These are phyloP conservation scores for Sarocladiaceae sp. DNA, from an alignment of 2,329 filamentous ascomycete genomes.

Conservation along the genomic window DNA sequence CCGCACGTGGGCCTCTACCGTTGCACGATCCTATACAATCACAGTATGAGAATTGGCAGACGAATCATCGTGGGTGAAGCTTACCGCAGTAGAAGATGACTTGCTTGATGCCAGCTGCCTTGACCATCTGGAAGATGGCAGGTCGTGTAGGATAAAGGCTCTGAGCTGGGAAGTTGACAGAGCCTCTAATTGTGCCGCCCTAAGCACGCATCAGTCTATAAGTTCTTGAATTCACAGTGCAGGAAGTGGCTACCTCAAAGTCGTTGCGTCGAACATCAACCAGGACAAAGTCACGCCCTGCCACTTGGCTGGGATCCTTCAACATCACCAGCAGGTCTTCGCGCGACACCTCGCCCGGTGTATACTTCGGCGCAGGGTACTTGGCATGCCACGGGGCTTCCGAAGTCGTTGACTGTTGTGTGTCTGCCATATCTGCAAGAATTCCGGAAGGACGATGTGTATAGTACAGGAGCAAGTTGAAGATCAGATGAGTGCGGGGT, in stretches of 20 bases:
- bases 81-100: slow-evolving; percentile 47
- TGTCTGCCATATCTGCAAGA: background rate
- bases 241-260: slow-evolving; percentile 30
- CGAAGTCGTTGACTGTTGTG: slow-evolving; percentile 8
- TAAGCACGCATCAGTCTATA: slow-evolving; percentile 17
- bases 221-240: background rate
- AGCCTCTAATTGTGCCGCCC: slow-evolving; percentile 53
- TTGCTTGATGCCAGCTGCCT: slow-evolving; percentile 31
- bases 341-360: background rate
- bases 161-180: slow-evolving; percentile 48
- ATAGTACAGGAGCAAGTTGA: too few species aligned
- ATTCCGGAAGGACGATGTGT: too few species aligned
- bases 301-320: slow-evolving; percentile 16
- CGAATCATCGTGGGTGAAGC: too few species aligned
- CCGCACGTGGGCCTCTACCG: slow-evolving; percentile 50
- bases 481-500: background rate
- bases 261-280: slow-evolving; percentile 39
- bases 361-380: background rate
- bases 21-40: slow-evolving; percentile 50
- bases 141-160: slow-evolving; percentile 39
- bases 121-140: slow-evolving; percentile 36
- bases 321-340: slow-evolving; percentile 29
- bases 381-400: background rate
- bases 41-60: too few species aligned
- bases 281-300: slow-evolving; percentile 31